phyloP scores from a whole-genome alignment of 306 rosid genomes.

The Cucumis melo region DNA sequence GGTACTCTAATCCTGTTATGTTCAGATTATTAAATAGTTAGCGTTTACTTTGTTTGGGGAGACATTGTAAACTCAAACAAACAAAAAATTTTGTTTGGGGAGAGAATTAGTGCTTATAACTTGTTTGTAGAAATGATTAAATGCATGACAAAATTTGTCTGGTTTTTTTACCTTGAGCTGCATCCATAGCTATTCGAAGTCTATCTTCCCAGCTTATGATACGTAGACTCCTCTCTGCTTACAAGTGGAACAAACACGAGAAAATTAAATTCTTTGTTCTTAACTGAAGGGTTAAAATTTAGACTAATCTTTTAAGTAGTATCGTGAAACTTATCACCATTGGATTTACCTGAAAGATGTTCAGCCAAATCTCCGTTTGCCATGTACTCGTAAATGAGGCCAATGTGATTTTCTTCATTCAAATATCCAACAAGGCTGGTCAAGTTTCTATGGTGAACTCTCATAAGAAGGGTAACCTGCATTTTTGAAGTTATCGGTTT shows the following conservation, averaged over 20 bases:
- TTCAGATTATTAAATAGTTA: not conserved
- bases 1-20: conserved; percentile 38
- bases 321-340: not conserved
- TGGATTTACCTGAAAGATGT: conserved; percentile 7
- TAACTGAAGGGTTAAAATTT: not conserved
- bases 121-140: not conserved
- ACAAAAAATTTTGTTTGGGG: not conserved
- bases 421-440: conserved; percentile 24
- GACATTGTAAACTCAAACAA: no score
- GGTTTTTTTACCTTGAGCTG: conserved; percentile 21
- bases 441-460: conserved; percentile 25
- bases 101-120: not conserved
- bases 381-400: conserved; percentile 21
- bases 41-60: not conserved
- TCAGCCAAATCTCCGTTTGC: conserved; percentile 15
- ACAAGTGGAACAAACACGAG: not conserved
- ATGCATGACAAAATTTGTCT: not conserved
- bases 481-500: not conserved
- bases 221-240: not conserved
- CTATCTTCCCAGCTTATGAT: conserved; percentile 26
- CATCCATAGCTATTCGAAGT: conserved; percentile 23
- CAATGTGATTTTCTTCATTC: conserved; percentile 12
- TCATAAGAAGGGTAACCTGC: conserved; percentile 26
- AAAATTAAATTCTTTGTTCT: not conserved
- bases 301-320: not conserved